Base-by-base conservation (phyloP, 2,329 filamentous ascomycete species). In the Colletotrichum falcatum region DNA sequence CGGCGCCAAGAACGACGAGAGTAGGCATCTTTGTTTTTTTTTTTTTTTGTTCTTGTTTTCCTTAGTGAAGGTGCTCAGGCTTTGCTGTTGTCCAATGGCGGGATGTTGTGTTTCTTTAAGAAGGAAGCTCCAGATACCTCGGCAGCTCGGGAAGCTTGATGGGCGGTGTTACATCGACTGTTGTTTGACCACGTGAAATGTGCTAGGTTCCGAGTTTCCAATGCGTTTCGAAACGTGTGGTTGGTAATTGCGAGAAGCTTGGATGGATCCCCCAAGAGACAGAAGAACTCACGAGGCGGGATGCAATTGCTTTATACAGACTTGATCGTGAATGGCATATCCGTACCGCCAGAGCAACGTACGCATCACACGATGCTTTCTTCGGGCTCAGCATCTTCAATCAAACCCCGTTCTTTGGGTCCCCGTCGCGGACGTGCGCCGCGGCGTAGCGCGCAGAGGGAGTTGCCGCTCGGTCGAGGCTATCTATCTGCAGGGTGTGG, bases 1-100 rank as follows among this genome's bases (percentile, higher is more conserved):
- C 83, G 60, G 85, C 87, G 30, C 87, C 87, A 14, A 88, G 80
- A 54, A 88, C 81, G 30, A 88, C 82, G 46, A 88, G 81, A 6
- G 84, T 87, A 72, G 85, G 83, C 84, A 86, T 87, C 39, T 74
- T 74, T 62, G n/a, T n/a, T 28, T n/a, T 9, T 18, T 20, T 33
- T 33, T 33, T 33, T 33, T 33, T 33, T 33, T 33, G 12, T n/a
- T 28, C 18, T 9, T 18, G 26, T 33, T 33, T 33, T 33, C 7
- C 7, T 33, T 33, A 4, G 12, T 59, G 39, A 44, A 16, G 35
- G 5, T 44, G 11, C 1, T 26, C 9, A 16, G 16, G 44, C 14
- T 51, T 26, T 28, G 44, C 14, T 14, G 4, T 23, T 37, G n/a
- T 49, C 4, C 1, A 28, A 28, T 30, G 28, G 30, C 23, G 30